Conservation (phyloP, 768 basidiomycete genomes). For the Naematelia encephala region DNA sequence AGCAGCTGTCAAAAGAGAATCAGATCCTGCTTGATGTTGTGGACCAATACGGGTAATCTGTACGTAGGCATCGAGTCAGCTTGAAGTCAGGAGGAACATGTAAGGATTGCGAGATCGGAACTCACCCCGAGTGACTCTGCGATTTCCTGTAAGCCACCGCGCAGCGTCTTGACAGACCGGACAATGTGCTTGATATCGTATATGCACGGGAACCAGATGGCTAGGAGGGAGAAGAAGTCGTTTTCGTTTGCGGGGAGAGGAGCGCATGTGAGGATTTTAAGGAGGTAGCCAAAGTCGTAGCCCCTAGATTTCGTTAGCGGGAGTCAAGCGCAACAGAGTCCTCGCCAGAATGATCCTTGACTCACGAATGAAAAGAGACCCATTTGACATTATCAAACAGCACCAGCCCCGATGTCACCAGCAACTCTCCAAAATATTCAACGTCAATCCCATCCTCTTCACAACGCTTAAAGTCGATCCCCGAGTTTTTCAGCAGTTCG, state of each 20-base stretch:
- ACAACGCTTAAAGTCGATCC: conserved; percentile 91
- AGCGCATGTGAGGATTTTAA: conserved; percentile 76
- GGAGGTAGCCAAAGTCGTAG: conserved; percentile 98
- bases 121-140: conserved; percentile 91
- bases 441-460: conserved; percentile 87
- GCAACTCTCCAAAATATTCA: conserved; percentile 91
- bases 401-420: conserved; percentile 95
- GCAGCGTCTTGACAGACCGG: conserved; percentile 72
- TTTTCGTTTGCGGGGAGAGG: conserved; percentile 86
- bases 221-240: conserved; percentile 79
- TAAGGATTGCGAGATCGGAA: conserved; percentile 16
- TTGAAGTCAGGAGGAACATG: neutral
- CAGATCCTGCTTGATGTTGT: conserved; percentile 96
- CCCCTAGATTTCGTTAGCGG: conserved; percentile 54
- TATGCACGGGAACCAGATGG: conserved; percentile 89
- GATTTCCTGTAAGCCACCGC: conserved; percentile 88
- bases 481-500: conserved; percentile 88
- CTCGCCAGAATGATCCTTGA: conserved; percentile 13
- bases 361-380: conserved; percentile 97
- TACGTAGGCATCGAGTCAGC: neutral
- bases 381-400: conserved; percentile 82
- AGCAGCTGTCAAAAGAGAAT: conserved; percentile 84
- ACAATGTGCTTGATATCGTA: conserved; percentile 98
- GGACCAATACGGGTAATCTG: conserved; percentile 84
- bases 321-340: too few species aligned